Evolutionary conservation across 495 filamentous ascomycete genomes (phyloP).

Genomic region (Penicillium angulare): DNA sequence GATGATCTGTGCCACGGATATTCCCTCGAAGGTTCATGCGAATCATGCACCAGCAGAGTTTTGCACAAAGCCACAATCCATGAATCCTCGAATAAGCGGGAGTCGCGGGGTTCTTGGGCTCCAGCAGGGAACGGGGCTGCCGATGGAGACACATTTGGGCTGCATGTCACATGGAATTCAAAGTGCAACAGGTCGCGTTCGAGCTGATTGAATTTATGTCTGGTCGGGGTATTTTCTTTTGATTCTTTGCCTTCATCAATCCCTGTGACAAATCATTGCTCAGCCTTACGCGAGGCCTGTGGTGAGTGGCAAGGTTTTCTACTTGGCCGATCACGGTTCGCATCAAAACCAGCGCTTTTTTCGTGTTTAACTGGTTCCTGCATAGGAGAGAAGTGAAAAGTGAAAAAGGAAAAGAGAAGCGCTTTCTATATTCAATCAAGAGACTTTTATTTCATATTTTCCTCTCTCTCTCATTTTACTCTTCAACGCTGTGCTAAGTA

Average conservation of each 20-base stretch:
- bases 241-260: background rate
- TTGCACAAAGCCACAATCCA: too few species aligned
- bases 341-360: background rate
- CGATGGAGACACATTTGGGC: slow-evolving; percentile 18
- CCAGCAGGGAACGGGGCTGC: slow-evolving; percentile 19
- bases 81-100: background rate
- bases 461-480: background rate
- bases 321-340: slow-evolving; percentile 11
- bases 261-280: too few species aligned
- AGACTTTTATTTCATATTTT: background rate
- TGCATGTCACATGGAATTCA: slow-evolving; percentile 20
- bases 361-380: background rate
- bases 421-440: background rate
- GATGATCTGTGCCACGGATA: too few species aligned
- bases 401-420: too few species aligned
- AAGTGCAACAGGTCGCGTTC: background rate
- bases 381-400: too few species aligned
- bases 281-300: too few species aligned
- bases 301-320: slow-evolving; percentile 9
- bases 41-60: too few species aligned
- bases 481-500: too few species aligned
- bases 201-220: background rate
- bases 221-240: background rate
- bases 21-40: too few species aligned
- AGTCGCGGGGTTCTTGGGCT: slow-evolving; percentile 5